phyloP scores from a whole-genome alignment of 2,329 filamentous ascomycete genomes.

The Paracamarosporium sp. region DNA sequence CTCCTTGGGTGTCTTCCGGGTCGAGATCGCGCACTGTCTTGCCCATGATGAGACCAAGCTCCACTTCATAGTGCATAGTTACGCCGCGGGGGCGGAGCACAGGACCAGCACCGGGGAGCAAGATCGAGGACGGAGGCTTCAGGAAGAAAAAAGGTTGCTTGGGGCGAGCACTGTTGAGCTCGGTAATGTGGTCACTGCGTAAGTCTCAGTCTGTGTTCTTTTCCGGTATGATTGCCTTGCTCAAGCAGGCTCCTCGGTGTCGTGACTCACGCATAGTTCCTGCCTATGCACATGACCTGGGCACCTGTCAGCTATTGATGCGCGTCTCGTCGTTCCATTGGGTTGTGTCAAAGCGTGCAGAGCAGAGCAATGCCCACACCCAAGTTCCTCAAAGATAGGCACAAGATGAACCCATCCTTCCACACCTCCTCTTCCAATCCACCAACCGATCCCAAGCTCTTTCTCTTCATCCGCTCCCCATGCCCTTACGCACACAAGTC shows the following conservation, averaged over 20 bases:
- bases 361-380: neutral
- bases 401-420: too few relatives aligned
- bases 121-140: constrained; percentile 87
- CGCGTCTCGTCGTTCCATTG: too few relatives aligned
- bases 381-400: too few relatives aligned
- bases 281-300: constrained; percentile 88
- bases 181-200: constrained; percentile 84
- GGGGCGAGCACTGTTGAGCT: constrained; percentile 85
- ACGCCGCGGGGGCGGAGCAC: constrained; percentile 84
- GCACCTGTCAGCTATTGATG: constrained; percentile 10
- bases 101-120: constrained; percentile 78
- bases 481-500: neutral
- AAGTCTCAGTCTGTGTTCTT: neutral
- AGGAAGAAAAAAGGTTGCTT: constrained; percentile 99
- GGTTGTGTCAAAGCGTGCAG: neutral
- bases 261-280: constrained; percentile 87
- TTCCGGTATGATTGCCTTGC: too few relatives aligned
- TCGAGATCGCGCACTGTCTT: constrained; percentile 79
- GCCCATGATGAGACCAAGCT: constrained; percentile 88
- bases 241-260: too few relatives aligned
- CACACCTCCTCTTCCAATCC: neutral
- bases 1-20: constrained; percentile 74
- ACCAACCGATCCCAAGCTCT: neutral
- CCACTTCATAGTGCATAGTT: constrained; percentile 91
- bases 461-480: neutral